These are phyloP conservation scores for Chaetomium cochliodes DNA, from an alignment of 495 filamentous ascomycete genomes.

Conservation along the genomic window DNA sequence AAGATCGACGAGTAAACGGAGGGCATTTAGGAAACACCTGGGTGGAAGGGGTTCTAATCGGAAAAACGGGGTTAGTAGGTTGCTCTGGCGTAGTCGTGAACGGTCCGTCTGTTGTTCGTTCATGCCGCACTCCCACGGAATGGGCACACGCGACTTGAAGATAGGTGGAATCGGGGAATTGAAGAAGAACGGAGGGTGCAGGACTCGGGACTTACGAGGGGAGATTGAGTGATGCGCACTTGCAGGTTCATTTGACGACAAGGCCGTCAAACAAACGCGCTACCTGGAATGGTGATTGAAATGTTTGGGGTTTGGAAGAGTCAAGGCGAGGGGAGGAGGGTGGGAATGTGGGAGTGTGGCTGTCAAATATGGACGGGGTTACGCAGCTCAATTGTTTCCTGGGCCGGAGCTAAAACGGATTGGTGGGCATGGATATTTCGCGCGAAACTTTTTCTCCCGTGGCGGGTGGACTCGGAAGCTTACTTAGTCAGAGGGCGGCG, in stretches of 20 bases:
- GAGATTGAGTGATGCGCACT: conserved; percentile 43
- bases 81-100: not conserved
- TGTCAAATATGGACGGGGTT: conserved; percentile 19
- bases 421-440: not conserved
- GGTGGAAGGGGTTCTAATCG: conserved; percentile 40
- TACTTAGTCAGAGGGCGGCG: conserved; percentile 1
- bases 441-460: conserved; percentile 22
- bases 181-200: not conserved
- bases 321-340: conserved; percentile 24
- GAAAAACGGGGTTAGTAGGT: not conserved
- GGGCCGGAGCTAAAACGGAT: not conserved
- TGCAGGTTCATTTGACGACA: conserved; percentile 73
- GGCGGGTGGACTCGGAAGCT: conserved; percentile 20
- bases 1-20: conserved; percentile 57
- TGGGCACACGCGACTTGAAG: conserved; percentile 1
- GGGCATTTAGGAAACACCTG: conserved; percentile 60
- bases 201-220: conserved; percentile 45
- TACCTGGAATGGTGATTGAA: conserved; percentile 30
- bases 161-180: not conserved
- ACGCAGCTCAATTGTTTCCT: conserved; percentile 3
- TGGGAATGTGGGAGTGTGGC: conserved; percentile 19
- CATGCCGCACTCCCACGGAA: not conserved
- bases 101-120: not conserved
- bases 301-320: conserved; percentile 20
- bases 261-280: conserved; percentile 66